phyloP scores from a whole-genome alignment of 148 eudicot genomes.

The Vaccinium macrocarpon region DNA sequence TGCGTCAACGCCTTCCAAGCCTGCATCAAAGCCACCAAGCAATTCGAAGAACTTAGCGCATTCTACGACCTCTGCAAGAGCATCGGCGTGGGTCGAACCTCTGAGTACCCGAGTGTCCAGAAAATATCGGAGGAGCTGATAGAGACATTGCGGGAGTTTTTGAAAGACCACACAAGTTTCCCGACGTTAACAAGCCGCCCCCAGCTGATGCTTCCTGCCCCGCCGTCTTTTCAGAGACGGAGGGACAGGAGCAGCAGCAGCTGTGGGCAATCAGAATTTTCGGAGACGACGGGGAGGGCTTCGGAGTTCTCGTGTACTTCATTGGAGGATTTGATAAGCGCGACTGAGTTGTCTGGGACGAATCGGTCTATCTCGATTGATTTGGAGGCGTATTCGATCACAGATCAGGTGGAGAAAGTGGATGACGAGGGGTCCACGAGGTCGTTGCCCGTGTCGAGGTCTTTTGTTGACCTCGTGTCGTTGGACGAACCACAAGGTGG shows the following conservation, averaged over 20 bases:
- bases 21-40: slow-evolving; percentile 65
- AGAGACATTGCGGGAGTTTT: slow-evolving; percentile 62
- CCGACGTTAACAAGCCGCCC: slow-evolving; percentile 24
- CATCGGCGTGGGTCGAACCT: slow-evolving; percentile 59
- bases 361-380: slow-evolving; percentile 45
- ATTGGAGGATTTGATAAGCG: slow-evolving; percentile 56
- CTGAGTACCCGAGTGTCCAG: slow-evolving; percentile 70
- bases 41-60: slow-evolving; percentile 55
- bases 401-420: slow-evolving; percentile 32
- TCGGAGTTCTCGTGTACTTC: slow-evolving; percentile 40
- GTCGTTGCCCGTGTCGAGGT: slow-evolving; percentile 34
- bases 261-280: slow-evolving; percentile 18
- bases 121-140: slow-evolving; percentile 55
- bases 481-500: not conserved
- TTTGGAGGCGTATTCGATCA: slow-evolving; percentile 50
- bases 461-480: not conserved
- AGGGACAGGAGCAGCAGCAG: slow-evolving; percentile 14
- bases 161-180: slow-evolving; percentile 72
- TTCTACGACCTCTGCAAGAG: slow-evolving; percentile 57
- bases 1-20: slow-evolving; percentile 61
- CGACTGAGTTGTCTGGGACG: slow-evolving; percentile 31
- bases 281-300: slow-evolving; percentile 16
- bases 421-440: slow-evolving; percentile 48
- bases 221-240: slow-evolving; percentile 14
- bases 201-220: slow-evolving; percentile 24